A percentile compares a stretch with the other conserved stretches of the same genome.
phyloP scores from a whole-genome alignment of 768 basidiomycete species.

The Sarcomyxa edulis region DNA sequence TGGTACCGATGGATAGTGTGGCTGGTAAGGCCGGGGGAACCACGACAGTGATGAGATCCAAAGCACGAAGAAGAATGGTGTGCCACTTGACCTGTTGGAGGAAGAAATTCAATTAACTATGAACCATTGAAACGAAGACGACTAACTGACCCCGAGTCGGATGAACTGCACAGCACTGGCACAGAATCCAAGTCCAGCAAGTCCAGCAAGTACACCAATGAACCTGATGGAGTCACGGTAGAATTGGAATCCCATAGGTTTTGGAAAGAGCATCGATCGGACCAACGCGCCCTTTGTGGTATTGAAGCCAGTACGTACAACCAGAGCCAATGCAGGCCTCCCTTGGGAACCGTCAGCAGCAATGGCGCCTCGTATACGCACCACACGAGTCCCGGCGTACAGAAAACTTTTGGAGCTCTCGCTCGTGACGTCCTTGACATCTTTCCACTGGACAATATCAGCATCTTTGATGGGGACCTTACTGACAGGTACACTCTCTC shows the following conservation, averaged over 20 bases:
- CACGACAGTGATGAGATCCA: slow-evolving; percentile 95
- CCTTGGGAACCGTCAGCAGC: slow-evolving; percentile 46
- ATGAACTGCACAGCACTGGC: slow-evolving; percentile 91
- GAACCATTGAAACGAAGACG: neutral
- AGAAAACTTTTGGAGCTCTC: slow-evolving; percentile 81
- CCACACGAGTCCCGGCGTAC: slow-evolving; percentile 86
- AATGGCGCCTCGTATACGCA: slow-evolving; percentile 70
- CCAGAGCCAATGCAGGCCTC: slow-evolving; percentile 71
- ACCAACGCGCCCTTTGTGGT: slow-evolving; percentile 97
- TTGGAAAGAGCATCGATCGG: slow-evolving; percentile 97
- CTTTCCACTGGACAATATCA: slow-evolving; percentile 66
- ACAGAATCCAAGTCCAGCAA: slow-evolving; percentile 88
- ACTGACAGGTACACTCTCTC: slow-evolving; percentile 95
- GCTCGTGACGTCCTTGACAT: slow-evolving; percentile 58
- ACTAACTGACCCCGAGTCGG: slow-evolving; percentile 67
- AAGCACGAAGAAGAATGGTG: slow-evolving; percentile 85
- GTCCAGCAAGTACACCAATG: slow-evolving; percentile 85
- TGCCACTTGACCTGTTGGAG: slow-evolving; percentile 73
- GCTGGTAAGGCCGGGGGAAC: slow-evolving; percentile 97
- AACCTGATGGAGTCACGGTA: slow-evolving; percentile 91
- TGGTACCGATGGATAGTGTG: slow-evolving; percentile 94
- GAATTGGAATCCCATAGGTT: slow-evolving; percentile 98
- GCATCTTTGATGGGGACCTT: slow-evolving; percentile 83
- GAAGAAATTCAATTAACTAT: too few relatives aligned
- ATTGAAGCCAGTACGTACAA: slow-evolving; percentile 88